Evolutionary conservation across 371 early-diverging fungal genomes (phyloP), one percentile per base, ranked within the genome.

Genomic region (Gilbertella persicaria): DNA sequence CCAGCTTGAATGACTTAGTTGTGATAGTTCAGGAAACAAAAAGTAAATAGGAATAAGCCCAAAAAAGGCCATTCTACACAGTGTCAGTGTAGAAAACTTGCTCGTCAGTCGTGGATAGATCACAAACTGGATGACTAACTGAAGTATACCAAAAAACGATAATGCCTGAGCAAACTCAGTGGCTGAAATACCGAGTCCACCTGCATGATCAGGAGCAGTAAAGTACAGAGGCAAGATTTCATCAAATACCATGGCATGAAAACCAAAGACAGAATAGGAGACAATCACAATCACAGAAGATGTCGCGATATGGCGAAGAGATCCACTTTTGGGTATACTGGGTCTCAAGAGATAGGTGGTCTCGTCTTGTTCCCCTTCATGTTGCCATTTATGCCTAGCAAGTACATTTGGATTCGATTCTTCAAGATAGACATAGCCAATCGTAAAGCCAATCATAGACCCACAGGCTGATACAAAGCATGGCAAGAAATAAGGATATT

Each of bases 401-500:
- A 71, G 9, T 3, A 69, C 64, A 9, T 26, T 57, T 0, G 73
- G 69, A 36, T 78, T 66, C 5, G 94, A 90, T 58, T 96, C 96
- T 25, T 92, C 77, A 9, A 95, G 67, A 51, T 71, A 89, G 48
- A 90, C 77, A 30, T 73, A 79, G 0, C 88, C 92, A 16, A 91
- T 59, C 0, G 81, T 44, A 25, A 86, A 82, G 2, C 93, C 94
- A 38, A 83, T 53, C 13, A 86, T 35, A 13, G 85, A 79, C 4
- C 91, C 76, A 12, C 75, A 47, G 4, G 91, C 75, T 10, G 90
- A 82, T 5, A 91, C 74, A 29, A 89, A 63, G 55, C 95, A 96
- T 0, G 97, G 97, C 10, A 96, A 81, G 45, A 92, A 82, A 66
- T 94, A 95, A 1, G 95, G 95, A 53, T 85, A 91, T 1, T 67